Base-by-base conservation (phyloP, 306 rosid species). In the Begonia fuchsioides region DNA sequence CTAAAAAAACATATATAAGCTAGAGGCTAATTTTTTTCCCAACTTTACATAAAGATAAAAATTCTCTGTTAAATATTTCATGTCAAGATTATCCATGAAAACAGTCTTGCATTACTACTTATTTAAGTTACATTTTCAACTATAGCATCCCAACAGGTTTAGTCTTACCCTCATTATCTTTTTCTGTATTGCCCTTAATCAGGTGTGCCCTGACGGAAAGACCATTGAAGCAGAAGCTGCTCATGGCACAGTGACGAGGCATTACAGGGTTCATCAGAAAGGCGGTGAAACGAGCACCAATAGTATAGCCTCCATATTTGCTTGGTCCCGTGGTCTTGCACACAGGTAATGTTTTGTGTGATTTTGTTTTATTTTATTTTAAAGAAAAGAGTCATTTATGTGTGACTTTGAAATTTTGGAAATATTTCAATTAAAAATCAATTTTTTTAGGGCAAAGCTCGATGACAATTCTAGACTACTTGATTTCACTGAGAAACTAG, bases 261-360 rank as follows among this genome's bases (percentile, higher is more conserved):
- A 90, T 65, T 90, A 43, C 47, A 72, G 95, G 61, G 95, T 90
- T 72, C 97, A 90, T 59, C 93, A 84, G 61, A 73, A 79, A 65
- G 95, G 97, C 35, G 94, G 94, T 63, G 97, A 90, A 90, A 90
- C 97, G 49, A 81, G 97, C 79, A 90, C 97, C 58, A 90, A 84
- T 70, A 90, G 97, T 73, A 84, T 90, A 66, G 97, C 97, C 17
- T 90, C 97, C 17, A 84, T 90, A 50, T 84, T 90, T 62, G 97
- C 97, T 66, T 90, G 97, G 97, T 66, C 97, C 7, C 77, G 82
- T 10, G 97, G 97, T 54, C 95, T 90, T 57, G 80, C 95, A 12
- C 97, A 90, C 63, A 68, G 97, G 97, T 81, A 72, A 59, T 43
- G 5, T 38, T 20, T 39, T 45, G 14, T n/a, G 45, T 2, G 14